These are phyloP conservation scores for Stephanodiscus minutulus DNA, from an alignment of 108 stramenopile genomes.

Conservation along the genomic window DNA sequence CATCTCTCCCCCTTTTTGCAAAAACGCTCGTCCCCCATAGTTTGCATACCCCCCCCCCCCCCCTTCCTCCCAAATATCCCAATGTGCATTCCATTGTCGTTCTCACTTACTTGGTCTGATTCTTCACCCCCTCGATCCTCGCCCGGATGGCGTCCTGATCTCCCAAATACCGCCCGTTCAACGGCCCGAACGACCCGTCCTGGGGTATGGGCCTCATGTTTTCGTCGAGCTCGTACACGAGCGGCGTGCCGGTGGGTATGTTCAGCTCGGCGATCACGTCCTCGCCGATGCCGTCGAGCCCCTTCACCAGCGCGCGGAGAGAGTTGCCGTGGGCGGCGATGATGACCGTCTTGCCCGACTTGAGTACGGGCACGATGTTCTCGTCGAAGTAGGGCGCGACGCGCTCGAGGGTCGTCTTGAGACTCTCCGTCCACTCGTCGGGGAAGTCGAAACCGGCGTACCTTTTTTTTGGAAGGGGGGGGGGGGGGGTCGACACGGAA, in stretches of 20 bases:
- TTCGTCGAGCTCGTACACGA: slow-evolving; percentile 94
- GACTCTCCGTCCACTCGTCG: slow-evolving; percentile 79
- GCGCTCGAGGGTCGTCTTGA: slow-evolving; percentile 93
- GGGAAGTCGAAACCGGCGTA: slow-evolving; percentile 78
- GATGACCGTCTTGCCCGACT: slow-evolving; percentile 90
- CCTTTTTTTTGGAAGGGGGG: slow-evolving; percentile 2
- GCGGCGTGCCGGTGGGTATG: slow-evolving; percentile 97
- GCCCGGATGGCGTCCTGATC: slow-evolving; percentile 93
- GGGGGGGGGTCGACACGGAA: slow-evolving; percentile 19
- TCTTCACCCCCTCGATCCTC: slow-evolving; percentile 97
- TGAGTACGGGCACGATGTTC: slow-evolving; percentile 88
- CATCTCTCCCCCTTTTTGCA: no score
- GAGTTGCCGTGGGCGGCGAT: slow-evolving; percentile 99
- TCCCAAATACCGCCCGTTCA: slow-evolving; percentile 95
- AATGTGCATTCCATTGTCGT: no score
- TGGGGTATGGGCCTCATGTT: slow-evolving; percentile 91
- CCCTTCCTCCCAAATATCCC: no score
- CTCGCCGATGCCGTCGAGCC: slow-evolving; percentile 93
- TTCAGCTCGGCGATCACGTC: slow-evolving; percentile 95
- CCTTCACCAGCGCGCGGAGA: slow-evolving; percentile 97
- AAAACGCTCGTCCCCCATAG: no score
- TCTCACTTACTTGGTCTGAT: slow-evolving; percentile 94
- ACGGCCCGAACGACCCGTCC: slow-evolving; percentile 84
- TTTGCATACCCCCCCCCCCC: no score
- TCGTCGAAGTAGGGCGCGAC: slow-evolving; percentile 93